Evolutionary conservation across 202 grass and related monocot genomes (phyloP).

Genomic region (Panicum virgatum): DNA sequence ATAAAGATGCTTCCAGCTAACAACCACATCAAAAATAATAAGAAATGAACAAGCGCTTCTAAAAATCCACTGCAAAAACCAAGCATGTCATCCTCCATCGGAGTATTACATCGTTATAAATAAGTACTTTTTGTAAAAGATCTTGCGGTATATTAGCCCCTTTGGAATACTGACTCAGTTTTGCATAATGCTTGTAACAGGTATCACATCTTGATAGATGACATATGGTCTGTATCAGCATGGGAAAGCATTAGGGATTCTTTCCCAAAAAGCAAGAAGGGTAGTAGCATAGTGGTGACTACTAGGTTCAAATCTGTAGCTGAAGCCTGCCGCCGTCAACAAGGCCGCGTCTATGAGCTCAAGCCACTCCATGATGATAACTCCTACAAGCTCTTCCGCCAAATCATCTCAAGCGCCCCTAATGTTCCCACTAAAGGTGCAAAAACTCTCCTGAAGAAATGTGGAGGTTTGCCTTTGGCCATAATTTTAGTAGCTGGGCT

Average conservation of each 20-base stretch:
- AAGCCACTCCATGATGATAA: not conserved
- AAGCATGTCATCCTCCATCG: no score
- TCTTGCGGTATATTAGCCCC: not conserved
- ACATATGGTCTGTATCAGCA: conserved; percentile 35
- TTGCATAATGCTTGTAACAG: not conserved
- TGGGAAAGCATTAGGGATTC: conserved; percentile 15
- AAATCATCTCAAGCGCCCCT: not conserved
- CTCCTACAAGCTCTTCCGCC: not conserved
- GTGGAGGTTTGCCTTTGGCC: conserved; percentile 33
- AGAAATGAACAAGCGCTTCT: no score
- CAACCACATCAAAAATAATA: no score
- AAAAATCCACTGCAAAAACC: no score
- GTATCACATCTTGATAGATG: conserved; percentile 26
- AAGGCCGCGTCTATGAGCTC: not conserved
- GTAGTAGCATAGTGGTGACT: not conserved
- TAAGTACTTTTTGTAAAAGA: not conserved
- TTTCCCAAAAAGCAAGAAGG: not conserved
- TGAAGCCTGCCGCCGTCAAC: conserved; percentile 5
- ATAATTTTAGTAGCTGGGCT: conserved; percentile 20
- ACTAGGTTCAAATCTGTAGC: conserved; percentile 40
- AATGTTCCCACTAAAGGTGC: not conserved
- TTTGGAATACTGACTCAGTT: not conserved
- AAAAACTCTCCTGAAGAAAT: not conserved
- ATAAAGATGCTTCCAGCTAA: no score
- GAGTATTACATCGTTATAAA: no score